Conservation (phyloP, 257 asterid genomes). For the Anisodus tanguticus region DNA sequence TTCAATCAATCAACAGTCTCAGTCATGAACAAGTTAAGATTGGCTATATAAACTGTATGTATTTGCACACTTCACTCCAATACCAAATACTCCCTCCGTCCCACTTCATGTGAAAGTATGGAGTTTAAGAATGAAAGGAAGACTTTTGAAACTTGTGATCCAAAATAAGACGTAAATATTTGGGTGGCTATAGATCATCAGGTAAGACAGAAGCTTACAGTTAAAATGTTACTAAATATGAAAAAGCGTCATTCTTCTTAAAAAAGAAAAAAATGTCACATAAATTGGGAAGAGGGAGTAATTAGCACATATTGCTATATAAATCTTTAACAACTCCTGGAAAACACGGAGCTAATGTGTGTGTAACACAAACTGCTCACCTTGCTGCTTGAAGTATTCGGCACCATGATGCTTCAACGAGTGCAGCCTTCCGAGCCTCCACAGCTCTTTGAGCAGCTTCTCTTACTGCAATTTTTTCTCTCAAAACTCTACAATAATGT, state of each 20-base stretch:
- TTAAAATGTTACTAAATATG: too few species aligned
- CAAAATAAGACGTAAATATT: too few species aligned
- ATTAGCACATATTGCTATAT: background rate
- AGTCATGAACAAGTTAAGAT: background rate
- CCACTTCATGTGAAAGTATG: too few species aligned
- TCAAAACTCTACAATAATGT: constrained; percentile 76
- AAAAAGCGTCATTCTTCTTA: too few species aligned
- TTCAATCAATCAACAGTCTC: background rate
- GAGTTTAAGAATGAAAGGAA: too few species aligned
- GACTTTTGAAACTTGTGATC: too few species aligned
- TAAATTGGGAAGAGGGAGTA: too few species aligned
- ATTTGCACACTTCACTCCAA: background rate
- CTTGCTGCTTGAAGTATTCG: constrained; percentile 88
- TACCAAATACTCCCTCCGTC: background rate
- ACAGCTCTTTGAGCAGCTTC: constrained; percentile 93
- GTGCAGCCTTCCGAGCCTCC: constrained; percentile 85
- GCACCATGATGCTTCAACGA: constrained; percentile 98
- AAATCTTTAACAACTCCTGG: background rate
- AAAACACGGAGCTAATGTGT: background rate
- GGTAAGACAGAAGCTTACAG: too few species aligned
- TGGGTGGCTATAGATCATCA: too few species aligned
- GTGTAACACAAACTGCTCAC: constrained; percentile 38
- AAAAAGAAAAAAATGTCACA: too few species aligned
- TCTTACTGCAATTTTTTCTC: constrained; percentile 88
- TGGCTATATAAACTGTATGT: background rate